Evolutionary conservation across 2,329 filamentous ascomycete species (phyloP), one percentile per base, ranked within the genome.

Genomic region (Hymenoscyphus repandus): DNA sequence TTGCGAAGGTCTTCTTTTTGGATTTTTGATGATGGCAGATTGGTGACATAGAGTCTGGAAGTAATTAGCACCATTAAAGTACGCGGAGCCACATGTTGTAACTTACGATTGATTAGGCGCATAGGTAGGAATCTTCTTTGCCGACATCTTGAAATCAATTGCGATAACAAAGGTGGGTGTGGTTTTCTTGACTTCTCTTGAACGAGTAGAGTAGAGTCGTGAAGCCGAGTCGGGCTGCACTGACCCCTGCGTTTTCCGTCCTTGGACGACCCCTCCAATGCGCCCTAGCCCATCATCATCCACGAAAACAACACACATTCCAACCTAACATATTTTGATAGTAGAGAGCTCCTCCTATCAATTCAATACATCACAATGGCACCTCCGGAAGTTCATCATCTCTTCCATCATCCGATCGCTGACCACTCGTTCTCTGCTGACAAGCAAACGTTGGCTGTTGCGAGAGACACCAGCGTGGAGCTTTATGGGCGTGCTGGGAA

Each of bases 301-400:
- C 38, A 46, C 44, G 30, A 40, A 36, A 37, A 47, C 33, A 13
- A 11, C 15, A n/a, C n/a, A 20, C 6, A 7, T 20, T 20, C 18
- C 17, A 17, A 17, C 38, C 18, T 18, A 40, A 40, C 17, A 27
- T 18, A 40, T 30, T 31, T 75, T 81, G 88, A 79, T 93, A 96
- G 93, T 97, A 86, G 93, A 97, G 93, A 95, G 90, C 82, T 88
- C 76, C 89, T 95, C 90, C 89, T 93, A 90, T 88, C 85, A 77
- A 74, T 51, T 51, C 47, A 52, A 33, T 47, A 45, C 47, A 15
- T 47, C 48, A 57, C 69, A 53, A 97, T 97, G 92, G 77, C 88
- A 49, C 70, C 85, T 53, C 89, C 91, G 58, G 89, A 97, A 78
- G 88, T 95, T 52, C 90, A 97, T 73, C 91, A 97, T 67, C 86